Conservation (phyloP, 306 rosid species). For the Astragalus glycyphyllos region DNA sequence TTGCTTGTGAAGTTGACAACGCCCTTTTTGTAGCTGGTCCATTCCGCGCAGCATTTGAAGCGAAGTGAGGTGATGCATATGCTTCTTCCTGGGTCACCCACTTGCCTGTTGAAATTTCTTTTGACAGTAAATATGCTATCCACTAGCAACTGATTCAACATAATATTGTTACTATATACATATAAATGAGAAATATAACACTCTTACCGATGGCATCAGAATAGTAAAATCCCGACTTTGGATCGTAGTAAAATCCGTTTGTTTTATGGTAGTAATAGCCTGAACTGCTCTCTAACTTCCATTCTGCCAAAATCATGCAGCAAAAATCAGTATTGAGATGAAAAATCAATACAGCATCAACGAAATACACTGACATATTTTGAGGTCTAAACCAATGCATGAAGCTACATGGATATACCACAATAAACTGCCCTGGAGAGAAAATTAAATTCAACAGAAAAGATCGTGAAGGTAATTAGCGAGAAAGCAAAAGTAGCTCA, state of each 20-base stretch:
- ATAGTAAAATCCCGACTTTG: slow-evolving; percentile 89
- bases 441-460: slow-evolving; percentile 9
- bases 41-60: slow-evolving; percentile 53
- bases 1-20: slow-evolving; percentile 48
- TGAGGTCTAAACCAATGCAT: neutral
- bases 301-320: slow-evolving; percentile 71
- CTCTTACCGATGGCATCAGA: slow-evolving; percentile 80
- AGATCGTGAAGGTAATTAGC: slow-evolving; percentile 6
- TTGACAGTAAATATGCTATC: slow-evolving; percentile 45
- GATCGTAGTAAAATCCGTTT: slow-evolving; percentile 83
- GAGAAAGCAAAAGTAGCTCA: neutral
- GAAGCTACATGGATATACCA: slow-evolving; percentile 33
- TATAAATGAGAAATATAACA: slow-evolving; percentile 18
- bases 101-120: slow-evolving; percentile 68
- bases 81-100: slow-evolving; percentile 99
- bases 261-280: slow-evolving; percentile 85
- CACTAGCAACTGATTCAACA: slow-evolving; percentile 31
- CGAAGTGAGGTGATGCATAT: slow-evolving; percentile 73
- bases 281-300: slow-evolving; percentile 79
- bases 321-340: slow-evolving; percentile 53
- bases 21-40: slow-evolving; percentile 54
- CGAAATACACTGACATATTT: slow-evolving; percentile 19
- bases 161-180: slow-evolving; percentile 11
- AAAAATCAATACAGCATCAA: slow-evolving; percentile 27
- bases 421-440: slow-evolving; percentile 8